A percentile compares a stretch with the other conserved stretches of the same genome.
phyloP scores from a whole-genome alignment of 2,329 filamentous ascomycete genomes.

The Aaosphaeria pasadenensis region DNA sequence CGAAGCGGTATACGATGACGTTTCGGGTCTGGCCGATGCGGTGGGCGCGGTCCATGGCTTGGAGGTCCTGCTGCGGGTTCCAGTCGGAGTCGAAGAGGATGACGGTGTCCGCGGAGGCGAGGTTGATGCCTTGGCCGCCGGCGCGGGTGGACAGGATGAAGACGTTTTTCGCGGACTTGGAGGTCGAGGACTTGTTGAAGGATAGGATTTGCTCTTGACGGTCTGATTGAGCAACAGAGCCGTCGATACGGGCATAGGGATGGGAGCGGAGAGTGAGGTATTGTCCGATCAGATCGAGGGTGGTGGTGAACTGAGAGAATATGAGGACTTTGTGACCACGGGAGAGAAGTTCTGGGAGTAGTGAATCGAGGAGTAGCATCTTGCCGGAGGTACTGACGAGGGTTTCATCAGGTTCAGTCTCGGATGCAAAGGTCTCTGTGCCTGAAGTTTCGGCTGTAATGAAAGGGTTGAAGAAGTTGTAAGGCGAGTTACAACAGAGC shows the following conservation, averaged over 20 bases:
- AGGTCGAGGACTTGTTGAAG: conserved; percentile 42
- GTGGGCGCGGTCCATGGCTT: conserved; percentile 93
- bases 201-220: conserved; percentile 48
- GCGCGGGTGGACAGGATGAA: conserved; percentile 90
- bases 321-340: conserved; percentile 87
- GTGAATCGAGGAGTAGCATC: conserved; percentile 87
- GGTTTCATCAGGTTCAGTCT: conserved; percentile 65
- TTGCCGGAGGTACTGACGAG: conserved; percentile 89
- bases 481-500: conserved; percentile 86
- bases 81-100: conserved; percentile 88
- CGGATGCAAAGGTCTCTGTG: conserved; percentile 44
- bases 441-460: conserved; percentile 46
- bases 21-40: conserved; percentile 90
- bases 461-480: conserved; percentile 96
- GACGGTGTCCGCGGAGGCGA: conserved; percentile 87
- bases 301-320: conserved; percentile 94
- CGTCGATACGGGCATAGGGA: conserved; percentile 87
- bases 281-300: conserved; percentile 84
- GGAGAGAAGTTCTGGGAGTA: conserved; percentile 72
- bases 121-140: conserved; percentile 92
- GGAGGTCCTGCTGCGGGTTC: conserved; percentile 96
- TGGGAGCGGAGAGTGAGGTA: conserved; percentile 80
- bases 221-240: conserved; percentile 69
- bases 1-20: conserved; percentile 89
- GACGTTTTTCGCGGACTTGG: conserved; percentile 52